Conservation (phyloP, 345 rosid genomes). For the Lepidium didymum region DNA sequence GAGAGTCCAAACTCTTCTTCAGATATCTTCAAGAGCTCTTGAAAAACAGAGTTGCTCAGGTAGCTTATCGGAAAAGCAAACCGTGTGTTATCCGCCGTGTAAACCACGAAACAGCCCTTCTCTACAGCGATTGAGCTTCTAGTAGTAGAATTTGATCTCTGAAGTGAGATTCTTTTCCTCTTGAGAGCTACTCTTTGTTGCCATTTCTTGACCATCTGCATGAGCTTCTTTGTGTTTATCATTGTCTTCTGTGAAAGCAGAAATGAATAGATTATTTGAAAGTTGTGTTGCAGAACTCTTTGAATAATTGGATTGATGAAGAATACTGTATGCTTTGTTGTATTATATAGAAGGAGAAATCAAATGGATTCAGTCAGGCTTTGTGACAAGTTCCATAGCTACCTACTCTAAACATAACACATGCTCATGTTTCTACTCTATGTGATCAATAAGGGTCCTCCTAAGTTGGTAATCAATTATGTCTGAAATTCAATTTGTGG, state of each 20-base stretch:
- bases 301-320: constrained; percentile 4
- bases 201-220: constrained; percentile 19
- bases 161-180: constrained; percentile 16
- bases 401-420: background rate
- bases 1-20: constrained; percentile 34
- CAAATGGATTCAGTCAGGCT: background rate
- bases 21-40: constrained; percentile 28
- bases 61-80: constrained; percentile 3
- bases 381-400: background rate
- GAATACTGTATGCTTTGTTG: background rate
- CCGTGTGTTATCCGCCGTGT: constrained; percentile 6
- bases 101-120: constrained; percentile 27
- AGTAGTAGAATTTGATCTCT: background rate
- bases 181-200: background rate
- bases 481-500: background rate
- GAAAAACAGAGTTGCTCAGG: constrained; percentile 16
- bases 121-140: background rate
- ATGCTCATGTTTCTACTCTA: background rate
- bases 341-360: constrained; percentile 1
- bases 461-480: no score
- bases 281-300: background rate
- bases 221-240: constrained; percentile 2
- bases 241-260: background rate
- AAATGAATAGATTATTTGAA: background rate
- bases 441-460: background rate